A percentile compares a stretch with the other conserved stretches of the same genome.
Evolutionary conservation across 2,329 filamentous ascomycete species (phyloP).

Genomic region (Aspergillus latus): DNA sequence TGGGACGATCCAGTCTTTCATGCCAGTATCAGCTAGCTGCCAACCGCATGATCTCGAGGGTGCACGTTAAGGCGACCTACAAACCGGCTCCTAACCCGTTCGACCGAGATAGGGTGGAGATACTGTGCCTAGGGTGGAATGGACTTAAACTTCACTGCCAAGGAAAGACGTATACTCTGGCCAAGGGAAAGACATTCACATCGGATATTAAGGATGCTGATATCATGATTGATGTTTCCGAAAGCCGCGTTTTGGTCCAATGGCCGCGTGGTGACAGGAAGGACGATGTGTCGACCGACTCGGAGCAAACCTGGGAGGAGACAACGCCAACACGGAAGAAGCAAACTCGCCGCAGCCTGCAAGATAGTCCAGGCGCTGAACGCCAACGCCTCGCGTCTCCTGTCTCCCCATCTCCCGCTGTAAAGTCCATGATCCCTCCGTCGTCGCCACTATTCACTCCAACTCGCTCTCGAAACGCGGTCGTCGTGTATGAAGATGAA

Average conservation of each 20-base stretch:
- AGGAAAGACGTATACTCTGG: conserved; percentile 79
- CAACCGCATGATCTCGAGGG: conserved; percentile 87
- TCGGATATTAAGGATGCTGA: conserved; percentile 85
- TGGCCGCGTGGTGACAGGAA: conserved; percentile 70
- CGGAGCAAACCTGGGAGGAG: conserved; percentile 71
- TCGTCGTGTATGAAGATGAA: conserved; percentile 70
- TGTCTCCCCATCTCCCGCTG: conserved; percentile 67
- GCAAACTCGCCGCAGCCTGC: conserved; percentile 29
- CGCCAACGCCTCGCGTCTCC: conserved; percentile 69
- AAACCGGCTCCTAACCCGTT: conserved; percentile 66
- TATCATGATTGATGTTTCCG: conserved; percentile 94
- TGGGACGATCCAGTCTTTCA: conserved; percentile 92
- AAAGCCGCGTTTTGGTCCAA: conserved; percentile 81
- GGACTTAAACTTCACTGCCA: conserved; percentile 90
- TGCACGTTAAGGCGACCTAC: conserved; percentile 88
- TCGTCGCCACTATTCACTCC: conserved; percentile 46
- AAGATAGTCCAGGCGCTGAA: conserved; percentile 55
- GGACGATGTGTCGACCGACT: conserved; percentile 54
- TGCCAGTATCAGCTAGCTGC: conserved; percentile 93
- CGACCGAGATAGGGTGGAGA: conserved; percentile 76
- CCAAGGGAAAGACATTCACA: conserved; percentile 84
- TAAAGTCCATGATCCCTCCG: conserved; percentile 45
- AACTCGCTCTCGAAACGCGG: conserved; percentile 45
- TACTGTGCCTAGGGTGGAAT: conserved; percentile 94
- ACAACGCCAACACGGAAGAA: conserved; percentile 40